Evolutionary conservation across 2,329 filamentous ascomycete genomes (phyloP), one percentile per base, ranked within the genome.

Genomic region (Gaeumannomyces tritici): DNA sequence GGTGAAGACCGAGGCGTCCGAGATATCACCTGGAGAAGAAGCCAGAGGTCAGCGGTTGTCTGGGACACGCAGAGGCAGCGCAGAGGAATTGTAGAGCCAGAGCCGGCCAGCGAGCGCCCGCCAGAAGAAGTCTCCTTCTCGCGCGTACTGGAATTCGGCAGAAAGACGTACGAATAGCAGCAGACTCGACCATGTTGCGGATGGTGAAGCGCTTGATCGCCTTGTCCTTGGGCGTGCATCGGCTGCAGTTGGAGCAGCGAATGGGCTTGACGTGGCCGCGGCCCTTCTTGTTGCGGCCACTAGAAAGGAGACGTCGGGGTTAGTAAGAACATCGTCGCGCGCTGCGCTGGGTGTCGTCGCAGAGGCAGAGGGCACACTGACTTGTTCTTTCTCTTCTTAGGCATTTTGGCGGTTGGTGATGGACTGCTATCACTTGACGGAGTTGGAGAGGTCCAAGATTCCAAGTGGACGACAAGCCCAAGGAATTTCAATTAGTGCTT

Each of bases 121-220:
- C n/a, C n/a, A n/a, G n/a, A n/a, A n/a, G n/a, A n/a, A n/a, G n/a
- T 26, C 4, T 47, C 42, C 21, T 9, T 47, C 42, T 47, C 18
- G 1, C 42, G 13, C 42, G 42, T 11, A 2, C 42, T 51, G 62
- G 60, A 21, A 60, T 18, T 18, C 33, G 57, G 28, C 60, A 61
- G 15, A 26, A 29, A 3, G 21, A 91, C 93, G 76, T 93, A 98
- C 96, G 95, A 80, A 99, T 98, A 77, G 95, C 95, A 76, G 96
- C 95, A 76, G 93, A 97, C 85, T 99, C 95, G 72, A 99, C 95
- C 95, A 99, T 99, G 90, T 99, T 98, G 80, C 95, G 90, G 87
- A 99, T 86, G 83, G 95, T 99, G 87, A 99, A 99, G 83, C 95
- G 88, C 92, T 99, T 99, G 88, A 99, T 98, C 73, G 96, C 95